Percentiles rank a stretch among this genome's conserved stretches.
Conservation (phyloP, 2,329 filamentous ascomycete species). For the Plectosphaerella sp. region DNA sequence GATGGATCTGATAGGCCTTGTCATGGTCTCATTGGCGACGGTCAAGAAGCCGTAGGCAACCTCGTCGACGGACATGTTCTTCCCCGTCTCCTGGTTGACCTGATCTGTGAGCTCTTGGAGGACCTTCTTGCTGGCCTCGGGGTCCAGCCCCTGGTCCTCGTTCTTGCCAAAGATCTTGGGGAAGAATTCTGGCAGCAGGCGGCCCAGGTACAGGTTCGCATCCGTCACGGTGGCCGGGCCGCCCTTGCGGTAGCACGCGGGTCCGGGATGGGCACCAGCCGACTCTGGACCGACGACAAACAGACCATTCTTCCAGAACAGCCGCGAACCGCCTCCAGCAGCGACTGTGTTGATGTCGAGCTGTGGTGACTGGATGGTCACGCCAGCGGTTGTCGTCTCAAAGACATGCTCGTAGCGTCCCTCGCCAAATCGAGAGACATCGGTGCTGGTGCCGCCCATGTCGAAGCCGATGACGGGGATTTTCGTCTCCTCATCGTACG, state of each 20-base stretch:
- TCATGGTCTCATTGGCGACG: slow-evolving; percentile 90
- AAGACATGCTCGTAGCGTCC: slow-evolving; percentile 91
- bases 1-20: slow-evolving; percentile 79
- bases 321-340: slow-evolving; percentile 76
- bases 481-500: slow-evolving; percentile 77
- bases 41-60: slow-evolving; percentile 87
- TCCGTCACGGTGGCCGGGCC: slow-evolving; percentile 92
- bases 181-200: slow-evolving; percentile 85
- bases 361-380: slow-evolving; percentile 88
- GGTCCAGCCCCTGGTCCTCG: slow-evolving; percentile 76
- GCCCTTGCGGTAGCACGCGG: slow-evolving; percentile 85
- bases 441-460: slow-evolving; percentile 91
- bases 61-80: slow-evolving; percentile 70
- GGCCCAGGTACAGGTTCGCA: slow-evolving; percentile 80
- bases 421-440: slow-evolving; percentile 81
- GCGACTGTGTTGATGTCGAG: slow-evolving; percentile 94
- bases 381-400: slow-evolving; percentile 89
- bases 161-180: slow-evolving; percentile 92
- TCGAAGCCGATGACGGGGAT: slow-evolving; percentile 91
- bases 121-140: slow-evolving; percentile 67
- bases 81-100: slow-evolving; percentile 71
- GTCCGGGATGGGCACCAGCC: slow-evolving; percentile 83
- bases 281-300: slow-evolving; percentile 90
- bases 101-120: slow-evolving; percentile 72
- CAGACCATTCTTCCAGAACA: slow-evolving; percentile 85